phyloP scores from a whole-genome alignment of 2,329 filamentous ascomycete genomes.

The Aspergillus sp. region DNA sequence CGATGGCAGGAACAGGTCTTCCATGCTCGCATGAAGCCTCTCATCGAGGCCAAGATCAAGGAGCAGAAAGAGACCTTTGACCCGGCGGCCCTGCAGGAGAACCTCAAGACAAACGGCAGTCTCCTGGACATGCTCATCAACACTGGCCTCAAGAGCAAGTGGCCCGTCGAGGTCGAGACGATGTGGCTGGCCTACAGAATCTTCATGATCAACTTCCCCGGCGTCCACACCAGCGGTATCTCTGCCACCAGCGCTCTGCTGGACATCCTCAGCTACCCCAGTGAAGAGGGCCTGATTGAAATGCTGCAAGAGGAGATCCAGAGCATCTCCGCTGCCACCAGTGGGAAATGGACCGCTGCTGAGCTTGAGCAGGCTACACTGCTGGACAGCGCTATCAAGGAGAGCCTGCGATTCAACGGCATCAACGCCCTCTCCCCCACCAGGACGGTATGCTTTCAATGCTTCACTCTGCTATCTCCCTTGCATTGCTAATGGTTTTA shows the following conservation, averaged over 20 bases:
- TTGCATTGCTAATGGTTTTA: neutral
- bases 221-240: constrained; percentile 16
- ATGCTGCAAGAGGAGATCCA: constrained; percentile 10
- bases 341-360: constrained; percentile 9
- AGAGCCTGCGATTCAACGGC: constrained; percentile 15
- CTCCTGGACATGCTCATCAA: constrained; percentile 15
- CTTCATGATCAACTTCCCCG: constrained; percentile 18
- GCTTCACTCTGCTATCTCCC: too few relatives aligned
- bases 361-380: constrained; percentile 6
- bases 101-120: constrained; percentile 7
- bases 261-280: constrained; percentile 10
- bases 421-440: constrained; percentile 16
- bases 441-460: neutral
- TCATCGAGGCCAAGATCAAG: constrained; percentile 13
- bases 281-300: neutral
- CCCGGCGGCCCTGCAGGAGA: constrained; percentile 3
- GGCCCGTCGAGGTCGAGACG: constrained; percentile 12
- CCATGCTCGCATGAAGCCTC: constrained; percentile 13
- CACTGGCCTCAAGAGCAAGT: constrained; percentile 14
- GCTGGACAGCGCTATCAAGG: constrained; percentile 15
- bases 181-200: constrained; percentile 17
- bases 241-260: constrained; percentile 14
- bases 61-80: constrained; percentile 7
- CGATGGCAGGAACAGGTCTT: constrained; percentile 12
- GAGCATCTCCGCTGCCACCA: neutral